Conservation (phyloP, 2,329 filamentous ascomycete genomes). For the Nemania bipapillata region DNA sequence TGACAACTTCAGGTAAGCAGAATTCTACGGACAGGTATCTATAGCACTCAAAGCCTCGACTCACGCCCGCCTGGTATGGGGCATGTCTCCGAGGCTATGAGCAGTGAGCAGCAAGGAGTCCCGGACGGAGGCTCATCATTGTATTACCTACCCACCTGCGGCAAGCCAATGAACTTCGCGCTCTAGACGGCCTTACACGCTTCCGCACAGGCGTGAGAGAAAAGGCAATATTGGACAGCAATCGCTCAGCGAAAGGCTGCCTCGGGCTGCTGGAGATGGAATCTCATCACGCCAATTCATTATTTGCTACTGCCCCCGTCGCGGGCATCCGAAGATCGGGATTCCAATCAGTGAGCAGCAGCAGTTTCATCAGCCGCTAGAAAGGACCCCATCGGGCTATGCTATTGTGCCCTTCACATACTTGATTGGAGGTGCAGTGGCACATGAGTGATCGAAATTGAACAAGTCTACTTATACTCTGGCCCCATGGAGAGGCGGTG, state of each 20-base stretch:
- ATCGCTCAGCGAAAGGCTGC: neutral
- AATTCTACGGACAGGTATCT: constrained; percentile 1
- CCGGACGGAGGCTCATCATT: neutral
- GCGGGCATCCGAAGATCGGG: constrained; percentile 7
- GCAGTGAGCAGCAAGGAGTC: neutral
- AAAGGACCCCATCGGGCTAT: neutral
- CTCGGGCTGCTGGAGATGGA: neutral
- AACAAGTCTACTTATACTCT: neutral
- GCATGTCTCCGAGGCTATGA: neutral
- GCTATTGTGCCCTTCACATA: constrained; percentile 1
- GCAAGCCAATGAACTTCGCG: constrained; percentile 6
- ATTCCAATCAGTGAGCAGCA: constrained; percentile 15
- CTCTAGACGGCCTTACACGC: neutral
- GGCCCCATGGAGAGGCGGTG: constrained; percentile 14
- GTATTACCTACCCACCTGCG: neutral
- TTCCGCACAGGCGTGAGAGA: neutral
- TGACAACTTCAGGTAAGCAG: constrained; percentile 2
- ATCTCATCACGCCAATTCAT: neutral
- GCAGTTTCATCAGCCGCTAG: constrained; percentile 30
- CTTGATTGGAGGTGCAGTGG: constrained; percentile 25
- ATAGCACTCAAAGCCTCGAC: neutral
- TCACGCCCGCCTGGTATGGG: neutral
- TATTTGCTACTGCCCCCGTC: constrained; percentile 9
- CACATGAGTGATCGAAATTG: constrained; percentile 24
- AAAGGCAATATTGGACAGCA: constrained; percentile 19